phyloP scores from a whole-genome alignment of 148 eudicot genomes.

The Arctostaphylos glauca region DNA sequence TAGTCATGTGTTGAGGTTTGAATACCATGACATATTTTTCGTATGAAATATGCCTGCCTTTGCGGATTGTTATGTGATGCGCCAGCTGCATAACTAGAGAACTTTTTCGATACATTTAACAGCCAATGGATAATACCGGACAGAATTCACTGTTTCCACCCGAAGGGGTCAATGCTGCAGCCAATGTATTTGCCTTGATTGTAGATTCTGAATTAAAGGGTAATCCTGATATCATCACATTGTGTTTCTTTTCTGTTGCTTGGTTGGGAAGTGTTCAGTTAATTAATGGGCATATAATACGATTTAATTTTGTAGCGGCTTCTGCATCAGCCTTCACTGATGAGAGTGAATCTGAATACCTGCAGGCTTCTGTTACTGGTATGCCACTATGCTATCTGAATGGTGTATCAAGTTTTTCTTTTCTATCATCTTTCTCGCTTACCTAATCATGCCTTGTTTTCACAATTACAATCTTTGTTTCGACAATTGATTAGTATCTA shows the following conservation, averaged over 20 bases:
- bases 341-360: conserved; percentile 57
- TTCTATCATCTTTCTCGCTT: not conserved
- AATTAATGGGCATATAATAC: not conserved
- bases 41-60: not conserved
- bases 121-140: conserved; percentile 56
- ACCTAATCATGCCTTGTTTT: conserved; percentile 3
- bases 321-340: conserved; percentile 75
- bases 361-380: conserved; percentile 88
- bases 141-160: conserved; percentile 48
- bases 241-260: conserved; percentile 14
- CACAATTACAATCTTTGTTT: conserved; percentile 3
- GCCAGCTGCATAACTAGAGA: not conserved
- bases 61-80: conserved; percentile 2
- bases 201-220: conserved; percentile 91
- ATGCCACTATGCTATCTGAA: conserved; percentile 20
- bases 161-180: conserved; percentile 82
- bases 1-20: not conserved
- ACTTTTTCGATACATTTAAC: conserved; percentile 22
- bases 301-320: conserved; percentile 46
- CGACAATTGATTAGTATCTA: not conserved
- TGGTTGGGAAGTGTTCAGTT: not conserved
- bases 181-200: conserved; percentile 70
- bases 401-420: conserved; percentile 14
- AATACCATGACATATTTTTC: not conserved
- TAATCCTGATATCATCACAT: conserved; percentile 25